Base-by-base conservation (phyloP, 441 rosid species). In the Viola pubescens region DNA sequence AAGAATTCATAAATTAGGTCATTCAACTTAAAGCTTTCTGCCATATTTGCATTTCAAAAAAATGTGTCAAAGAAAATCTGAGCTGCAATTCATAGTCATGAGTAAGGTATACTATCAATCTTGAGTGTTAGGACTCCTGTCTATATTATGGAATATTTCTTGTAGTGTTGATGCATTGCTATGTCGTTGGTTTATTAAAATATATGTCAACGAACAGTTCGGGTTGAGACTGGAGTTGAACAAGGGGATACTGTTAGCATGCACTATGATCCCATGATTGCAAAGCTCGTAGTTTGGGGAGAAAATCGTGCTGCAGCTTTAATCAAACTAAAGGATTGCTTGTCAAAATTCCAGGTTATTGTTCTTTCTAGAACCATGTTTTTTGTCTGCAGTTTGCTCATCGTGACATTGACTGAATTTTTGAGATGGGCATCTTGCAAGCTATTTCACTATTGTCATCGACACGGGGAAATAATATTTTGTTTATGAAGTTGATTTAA, bases 181-280 rank as follows among this genome's bases (percentile, higher is more conserved):
- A 37, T 55, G 26, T 57, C 37, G 61, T 50, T 64, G 52, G 48
- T 64, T 71, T 63, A 59, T 70, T 0, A 16, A 16, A 16, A 16
- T 16, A 0, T 62, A 13, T 46, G 5, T 59, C 57, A 45, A 65
- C 62, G 59, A 26, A 58, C 83, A 87, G 96, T 92, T 66, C 80
- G 94, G 65, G 92, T 92, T 54, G 97, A 89, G 79, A 92, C 97
- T 74, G 98, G 97, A 65, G 96, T 92, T 62, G 83, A 82, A 75
- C 88, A 88, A 78, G 96, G 98, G 68, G 94, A 92, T 71, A 74
- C 75, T 69, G 92, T 92, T 62, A 89, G 91, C 87, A 86, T 89
- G 98, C 97, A 92, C 70, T 92, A 92, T 70, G 98, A 92, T 82
- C 98, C 98, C 53, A 89, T 92, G 97, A 92, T 89, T 76, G 98